Evolutionary conservation across 2,329 filamentous ascomycete genomes (phyloP).

Genomic region (Calonectria ilicicola): DNA sequence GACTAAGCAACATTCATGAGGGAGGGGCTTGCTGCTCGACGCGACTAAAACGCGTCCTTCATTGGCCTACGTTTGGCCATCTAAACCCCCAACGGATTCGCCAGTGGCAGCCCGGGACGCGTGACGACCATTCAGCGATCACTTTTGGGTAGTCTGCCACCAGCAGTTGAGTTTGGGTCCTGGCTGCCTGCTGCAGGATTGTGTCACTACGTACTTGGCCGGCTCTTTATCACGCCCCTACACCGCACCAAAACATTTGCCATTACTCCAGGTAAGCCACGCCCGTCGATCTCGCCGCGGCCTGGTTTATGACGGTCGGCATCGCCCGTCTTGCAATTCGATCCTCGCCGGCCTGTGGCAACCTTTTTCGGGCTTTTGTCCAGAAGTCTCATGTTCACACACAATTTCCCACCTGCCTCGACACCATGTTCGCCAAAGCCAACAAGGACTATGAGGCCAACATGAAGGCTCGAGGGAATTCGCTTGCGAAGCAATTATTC

Average conservation of each 20-base stretch:
- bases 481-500: constrained; percentile 65
- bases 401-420: constrained; percentile 27
- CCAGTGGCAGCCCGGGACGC: constrained; percentile 25
- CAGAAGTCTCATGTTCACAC: constrained; percentile 41
- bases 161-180: background rate
- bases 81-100: constrained; percentile 11
- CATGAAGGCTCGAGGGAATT: constrained; percentile 47
- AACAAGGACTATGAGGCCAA: constrained; percentile 54
- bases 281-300: background rate
- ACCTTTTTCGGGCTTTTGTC: constrained; percentile 38
- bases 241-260: background rate
- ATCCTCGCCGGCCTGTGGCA: constrained; percentile 52
- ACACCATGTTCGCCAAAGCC: constrained; percentile 52
- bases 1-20: constrained; percentile 30
- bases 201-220: background rate
- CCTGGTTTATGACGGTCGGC: constrained; percentile 51
- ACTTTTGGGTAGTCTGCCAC: constrained; percentile 11
- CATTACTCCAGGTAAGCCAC: background rate
- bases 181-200: background rate
- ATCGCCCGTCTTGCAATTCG: constrained; percentile 45
- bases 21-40: constrained; percentile 27
- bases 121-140: constrained; percentile 27
- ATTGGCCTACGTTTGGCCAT: constrained; percentile 19
- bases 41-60: constrained; percentile 36
- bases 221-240: constrained; percentile 4